Conservation (phyloP, 2,329 filamentous ascomycete species). For the Venturia aucupariae region DNA sequence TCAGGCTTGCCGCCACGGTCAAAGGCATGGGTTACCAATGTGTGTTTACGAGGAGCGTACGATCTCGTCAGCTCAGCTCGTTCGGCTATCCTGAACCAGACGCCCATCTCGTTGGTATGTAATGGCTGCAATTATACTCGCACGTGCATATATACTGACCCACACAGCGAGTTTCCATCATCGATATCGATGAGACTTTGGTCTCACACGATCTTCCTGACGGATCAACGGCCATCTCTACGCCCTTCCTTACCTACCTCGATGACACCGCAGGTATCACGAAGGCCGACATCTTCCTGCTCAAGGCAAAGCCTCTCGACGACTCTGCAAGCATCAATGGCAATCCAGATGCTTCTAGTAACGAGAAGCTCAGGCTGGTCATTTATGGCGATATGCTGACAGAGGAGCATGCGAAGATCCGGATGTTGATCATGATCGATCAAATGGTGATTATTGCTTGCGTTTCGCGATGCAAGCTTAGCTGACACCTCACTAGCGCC, state of each 20-base stretch:
- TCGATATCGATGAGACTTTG: conserved; percentile 86
- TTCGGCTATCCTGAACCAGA: conserved; percentile 83
- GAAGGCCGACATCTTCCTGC: conserved; percentile 91
- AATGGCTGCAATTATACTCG: conserved; percentile 15
- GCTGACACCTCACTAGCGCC: conserved; percentile 47
- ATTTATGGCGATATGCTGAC: conserved; percentile 95
- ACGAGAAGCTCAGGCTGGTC: conserved; percentile 83
- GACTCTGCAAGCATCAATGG: conserved; percentile 70
- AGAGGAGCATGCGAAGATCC: conserved; percentile 92
- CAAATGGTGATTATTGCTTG: conserved; percentile 56
- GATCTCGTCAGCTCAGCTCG: conserved; percentile 85
- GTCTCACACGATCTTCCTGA: conserved; percentile 60
- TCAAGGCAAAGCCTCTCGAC: conserved; percentile 77
- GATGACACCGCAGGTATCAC: conserved; percentile 81
- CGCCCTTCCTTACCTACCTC: conserved; percentile 71
- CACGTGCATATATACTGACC: neutral
- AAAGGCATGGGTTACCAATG: conserved; percentile 59
- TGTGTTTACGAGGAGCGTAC: conserved; percentile 72
- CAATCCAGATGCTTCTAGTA: conserved; percentile 68
- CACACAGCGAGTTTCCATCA: conserved; percentile 51
- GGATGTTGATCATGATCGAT: conserved; percentile 94
- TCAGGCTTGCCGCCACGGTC: conserved; percentile 43
- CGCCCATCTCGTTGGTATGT: conserved; percentile 69
- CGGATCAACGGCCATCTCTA: conserved; percentile 55
- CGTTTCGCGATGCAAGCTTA: conserved; percentile 7